Conservation (phyloP, 1,284 basidiomycete genomes). For the Stereum hirsutum region DNA sequence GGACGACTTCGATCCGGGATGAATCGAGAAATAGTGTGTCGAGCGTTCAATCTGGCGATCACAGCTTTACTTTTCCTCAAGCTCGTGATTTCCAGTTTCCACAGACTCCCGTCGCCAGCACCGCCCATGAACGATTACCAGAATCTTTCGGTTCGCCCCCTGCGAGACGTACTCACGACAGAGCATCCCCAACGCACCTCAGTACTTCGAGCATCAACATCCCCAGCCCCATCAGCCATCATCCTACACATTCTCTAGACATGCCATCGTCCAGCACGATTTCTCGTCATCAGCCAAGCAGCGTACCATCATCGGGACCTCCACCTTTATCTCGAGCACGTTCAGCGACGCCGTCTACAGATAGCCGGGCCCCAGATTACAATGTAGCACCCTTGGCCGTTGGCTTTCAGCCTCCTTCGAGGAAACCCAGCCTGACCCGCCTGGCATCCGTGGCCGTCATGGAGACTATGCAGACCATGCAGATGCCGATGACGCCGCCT, state of each 20-base stretch:
- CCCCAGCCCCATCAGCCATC: conserved; percentile 28
- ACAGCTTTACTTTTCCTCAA: too few relatives aligned
- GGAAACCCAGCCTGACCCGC: conserved; percentile 33
- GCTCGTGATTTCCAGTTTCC: too few relatives aligned
- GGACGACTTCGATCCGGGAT: too few relatives aligned
- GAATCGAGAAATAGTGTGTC: too few relatives aligned
- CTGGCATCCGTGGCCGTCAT: conserved; percentile 37
- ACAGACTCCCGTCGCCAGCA: too few relatives aligned
- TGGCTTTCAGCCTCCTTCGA: conserved; percentile 11
- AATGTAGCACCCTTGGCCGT: conserved; percentile 5
- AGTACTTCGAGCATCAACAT: conserved; percentile 23
- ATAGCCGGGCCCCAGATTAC: conserved; percentile 16
- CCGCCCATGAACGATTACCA: too few relatives aligned
- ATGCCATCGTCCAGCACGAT: conserved; percentile 24
- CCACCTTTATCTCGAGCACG: conserved; percentile 35
- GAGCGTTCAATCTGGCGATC: too few relatives aligned
- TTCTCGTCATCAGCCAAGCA: conserved; percentile 23
- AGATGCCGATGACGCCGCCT: conserved; percentile 32
- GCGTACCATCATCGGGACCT: conserved; percentile 22
- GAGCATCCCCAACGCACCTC: conserved; percentile 24
- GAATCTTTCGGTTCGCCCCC: too few relatives aligned
- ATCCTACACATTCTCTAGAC: conserved; percentile 46
- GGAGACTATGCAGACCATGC: conserved; percentile 23
- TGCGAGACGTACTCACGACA: conserved; percentile 17
- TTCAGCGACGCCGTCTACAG: conserved; percentile 39